Evolutionary conservation across 2,329 filamentous ascomycete genomes (phyloP), one percentile per base, ranked within the genome.

Genomic region (Aaosphaeria pasadenensis): DNA sequence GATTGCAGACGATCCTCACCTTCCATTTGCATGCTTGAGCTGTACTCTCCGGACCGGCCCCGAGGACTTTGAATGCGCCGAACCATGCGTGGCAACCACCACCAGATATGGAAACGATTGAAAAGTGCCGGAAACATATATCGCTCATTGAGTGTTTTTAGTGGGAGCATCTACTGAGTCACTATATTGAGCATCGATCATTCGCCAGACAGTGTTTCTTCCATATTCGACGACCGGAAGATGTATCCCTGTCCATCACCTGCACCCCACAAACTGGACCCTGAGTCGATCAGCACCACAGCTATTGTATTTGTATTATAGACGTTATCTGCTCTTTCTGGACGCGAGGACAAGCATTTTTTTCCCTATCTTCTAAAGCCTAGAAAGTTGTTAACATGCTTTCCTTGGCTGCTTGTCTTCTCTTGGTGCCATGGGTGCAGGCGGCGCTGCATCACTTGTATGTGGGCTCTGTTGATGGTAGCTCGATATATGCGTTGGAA

Each of bases 1-100:
- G 11, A 30, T 43, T 29, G 41, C 41, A 11, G 49, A 49, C 42
- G 11, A 54, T 28, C 47, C 47, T 2, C 45, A 41, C 24, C 31
- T 54, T 13, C 50, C 52, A 9, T 48, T 50, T 30, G 39, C 52
- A 13, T 54, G 52, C 32, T 30, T 43, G 13, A 50, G 50, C 39
- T 54, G 50, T 42, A 52, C 46, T n/a, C 7, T 50, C 30, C 47
- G 45, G 7, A 44, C 31, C 7, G 45, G 50, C 1, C 48, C 47
- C 9, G 48, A 53, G 13, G 45, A 48, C 11, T 50, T 53, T 32
- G 50, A 53, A 31, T 47, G 38, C 45, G 47, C 48, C 11, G 39
- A 41, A 29, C 44, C 39, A 9, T 36, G 33, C n/a, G n/a, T 36
- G 33, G 9, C 9, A n/a, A 36, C 33, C 7, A 9, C 33, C 33